Base-by-base conservation (phyloP, 2,329 filamentous ascomycete species). In the Knufia petricola region DNA sequence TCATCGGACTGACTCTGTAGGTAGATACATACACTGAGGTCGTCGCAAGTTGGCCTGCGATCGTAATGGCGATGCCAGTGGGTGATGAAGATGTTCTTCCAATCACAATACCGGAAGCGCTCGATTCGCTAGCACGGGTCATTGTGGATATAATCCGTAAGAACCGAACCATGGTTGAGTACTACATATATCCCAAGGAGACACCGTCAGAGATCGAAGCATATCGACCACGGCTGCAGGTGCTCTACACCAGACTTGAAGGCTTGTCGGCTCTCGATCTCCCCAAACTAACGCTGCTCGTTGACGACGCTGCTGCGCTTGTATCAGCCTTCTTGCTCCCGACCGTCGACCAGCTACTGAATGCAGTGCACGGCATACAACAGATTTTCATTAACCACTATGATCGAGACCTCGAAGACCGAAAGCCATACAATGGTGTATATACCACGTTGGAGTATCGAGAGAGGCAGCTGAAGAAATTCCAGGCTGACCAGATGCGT, bases 181-280 rank as follows among this genome's bases (percentile, higher is more conserved):
- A 52, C 40, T 59, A 59, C 48, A 59, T 59, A 31, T 51, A 55
- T 41, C 57, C 56, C n/a, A 49, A 52, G 3, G 38, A 53, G 13
- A 46, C 49, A 6, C 57, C 57, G 1, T 52, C 49, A 12, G 52
- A 52, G 47, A 53, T 59, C 43, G 47, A 55, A 43, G 53, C 51
- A 38, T 56, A 59, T 44, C 48, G 53, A 40, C 53, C 56, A 20
- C n/a, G 57, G 56, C 40, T 69, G 4, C 31, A 49, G 17, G 52
- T 55, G 13, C 50, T 59, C 21, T 50, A 52, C 15, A n/a, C 20
- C 13, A 52, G 55, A 20, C 26, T 56, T 10, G 34, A 48, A 37
- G 43, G 46, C 2, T 45, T 59, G 20, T 26, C 44, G 2, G 52
- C 48, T 2, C 34, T 59, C 17, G 49, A 52, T 21, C 55, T 53